These are phyloP conservation scores for Mycena vitilis DNA, from an alignment of 768 basidiomycete species.

Conservation along the genomic window DNA sequence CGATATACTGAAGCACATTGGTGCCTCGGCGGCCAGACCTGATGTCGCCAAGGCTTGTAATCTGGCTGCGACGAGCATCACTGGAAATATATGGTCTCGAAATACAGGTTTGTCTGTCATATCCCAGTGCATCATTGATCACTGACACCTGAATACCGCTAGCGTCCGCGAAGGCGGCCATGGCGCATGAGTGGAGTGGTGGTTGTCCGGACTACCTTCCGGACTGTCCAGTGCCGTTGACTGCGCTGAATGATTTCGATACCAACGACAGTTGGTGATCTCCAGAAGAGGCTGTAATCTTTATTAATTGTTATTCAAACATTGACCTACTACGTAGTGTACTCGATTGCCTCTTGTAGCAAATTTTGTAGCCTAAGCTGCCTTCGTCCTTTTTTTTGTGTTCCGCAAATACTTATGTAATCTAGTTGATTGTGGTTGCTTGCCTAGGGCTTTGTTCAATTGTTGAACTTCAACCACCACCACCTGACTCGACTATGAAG, in stretches of 20 bases:
- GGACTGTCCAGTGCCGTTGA: conserved; percentile 24
- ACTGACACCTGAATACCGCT: background rate
- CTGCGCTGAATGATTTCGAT: conserved; percentile 3
- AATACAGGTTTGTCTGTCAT: conserved; percentile 38
- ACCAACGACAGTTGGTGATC: conserved; percentile 14
- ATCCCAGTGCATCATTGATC: no score
- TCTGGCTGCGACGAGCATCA: conserved; percentile 41
- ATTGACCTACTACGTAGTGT: background rate
- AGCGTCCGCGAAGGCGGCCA: conserved; percentile 35
- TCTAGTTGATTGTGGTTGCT: background rate
- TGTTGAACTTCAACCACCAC: background rate
- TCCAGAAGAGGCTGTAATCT: background rate
- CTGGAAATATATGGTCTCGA: conserved; percentile 42
- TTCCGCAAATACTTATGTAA: no score
- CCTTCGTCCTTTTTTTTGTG: no score
- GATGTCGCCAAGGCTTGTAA: conserved; percentile 44
- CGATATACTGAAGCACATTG: conserved; percentile 39
- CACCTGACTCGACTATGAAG: background rate
- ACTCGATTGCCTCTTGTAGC: conserved; percentile 3
- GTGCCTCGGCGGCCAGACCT: conserved; percentile 17
- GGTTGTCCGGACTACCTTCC: conserved; percentile 27
- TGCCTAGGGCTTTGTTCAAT: background rate
- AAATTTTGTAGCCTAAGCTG: background rate
- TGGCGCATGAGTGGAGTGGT: conserved; percentile 34
- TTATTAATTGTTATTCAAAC: conserved; percentile 11